Evolutionary conservation across 1,284 basidiomycete genomes (phyloP).

Genomic region (Ganoderma boninense): DNA sequence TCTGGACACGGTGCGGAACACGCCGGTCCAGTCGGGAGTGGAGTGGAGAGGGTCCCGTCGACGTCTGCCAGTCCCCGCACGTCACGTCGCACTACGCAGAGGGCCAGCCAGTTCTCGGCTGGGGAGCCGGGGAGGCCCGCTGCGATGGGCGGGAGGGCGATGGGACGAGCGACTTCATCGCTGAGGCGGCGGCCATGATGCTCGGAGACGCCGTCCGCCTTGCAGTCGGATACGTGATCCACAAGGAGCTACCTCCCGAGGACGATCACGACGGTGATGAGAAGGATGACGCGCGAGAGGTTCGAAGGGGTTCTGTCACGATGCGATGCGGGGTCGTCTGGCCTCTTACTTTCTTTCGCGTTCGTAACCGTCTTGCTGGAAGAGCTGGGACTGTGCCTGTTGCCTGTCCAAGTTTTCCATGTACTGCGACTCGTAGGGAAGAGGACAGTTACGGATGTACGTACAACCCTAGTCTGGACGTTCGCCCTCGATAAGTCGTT

Average conservation of each 20-base stretch:
- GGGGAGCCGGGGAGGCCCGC: no score
- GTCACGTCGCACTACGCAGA: constrained; percentile 9
- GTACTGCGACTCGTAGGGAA: neutral
- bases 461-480: neutral
- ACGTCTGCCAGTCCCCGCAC: constrained; percentile 8
- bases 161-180: neutral
- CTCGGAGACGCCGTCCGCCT: neutral
- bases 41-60: neutral
- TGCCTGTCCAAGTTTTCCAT: neutral
- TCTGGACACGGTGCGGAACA: neutral
- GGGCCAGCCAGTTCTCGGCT: constrained; percentile 8
- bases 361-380: neutral
- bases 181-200: constrained; percentile 4
- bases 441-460: no score
- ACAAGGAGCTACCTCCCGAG: neutral
- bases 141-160: no score
- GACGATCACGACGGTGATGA: neutral
- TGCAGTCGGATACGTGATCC: neutral
- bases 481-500: neutral
- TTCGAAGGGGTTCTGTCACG: neutral
- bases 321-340: neutral
- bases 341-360: neutral
- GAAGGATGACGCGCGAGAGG: neutral
- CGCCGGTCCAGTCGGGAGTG: neutral
- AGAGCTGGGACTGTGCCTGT: neutral